A percentile compares a stretch with the other conserved stretches of the same genome.
These are phyloP conservation scores for Cystofilobasidium capitatum DNA, from an alignment of 768 basidiomycete genomes.

Conservation along the genomic window DNA sequence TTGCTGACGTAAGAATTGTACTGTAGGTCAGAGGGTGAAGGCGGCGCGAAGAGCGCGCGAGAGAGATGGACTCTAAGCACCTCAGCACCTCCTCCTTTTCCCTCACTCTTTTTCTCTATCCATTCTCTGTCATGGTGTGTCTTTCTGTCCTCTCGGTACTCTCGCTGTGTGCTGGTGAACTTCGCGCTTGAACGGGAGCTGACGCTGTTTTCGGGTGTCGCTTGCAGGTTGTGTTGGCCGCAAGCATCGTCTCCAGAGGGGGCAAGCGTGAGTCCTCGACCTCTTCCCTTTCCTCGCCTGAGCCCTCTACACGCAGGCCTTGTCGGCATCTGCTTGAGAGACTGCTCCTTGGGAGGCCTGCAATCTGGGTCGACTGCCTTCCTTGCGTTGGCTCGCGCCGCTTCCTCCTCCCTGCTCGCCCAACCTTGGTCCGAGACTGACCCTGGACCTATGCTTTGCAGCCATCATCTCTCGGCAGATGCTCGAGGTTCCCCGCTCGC, in stretches of 20 bases:
- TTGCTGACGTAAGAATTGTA: no score
- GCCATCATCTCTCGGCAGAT: constrained; percentile 96
- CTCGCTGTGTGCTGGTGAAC: no score
- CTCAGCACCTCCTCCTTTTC: background rate
- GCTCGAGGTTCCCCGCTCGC: constrained; percentile 70
- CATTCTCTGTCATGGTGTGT: background rate
- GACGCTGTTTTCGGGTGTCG: background rate
- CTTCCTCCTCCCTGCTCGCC: background rate
- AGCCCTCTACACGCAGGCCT: no score
- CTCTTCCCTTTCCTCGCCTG: background rate
- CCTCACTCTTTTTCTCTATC: no score
- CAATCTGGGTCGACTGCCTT: no score
- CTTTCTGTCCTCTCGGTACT: background rate
- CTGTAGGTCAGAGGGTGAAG: no score
- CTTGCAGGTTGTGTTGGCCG: constrained; percentile 74
- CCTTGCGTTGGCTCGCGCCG: background rate
- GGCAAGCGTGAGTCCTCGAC: constrained; percentile 60
- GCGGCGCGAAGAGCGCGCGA: background rate
- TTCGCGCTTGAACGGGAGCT: background rate
- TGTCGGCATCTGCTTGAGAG: no score
- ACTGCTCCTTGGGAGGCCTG: no score
- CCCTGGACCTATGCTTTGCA: constrained; percentile 37
- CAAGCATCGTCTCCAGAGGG: constrained; percentile 88
- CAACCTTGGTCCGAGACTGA: background rate
- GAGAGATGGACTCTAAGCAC: no score